These are phyloP conservation scores for Floccularia luteovirens DNA, from an alignment of 768 basidiomycete genomes.

Conservation along the genomic window DNA sequence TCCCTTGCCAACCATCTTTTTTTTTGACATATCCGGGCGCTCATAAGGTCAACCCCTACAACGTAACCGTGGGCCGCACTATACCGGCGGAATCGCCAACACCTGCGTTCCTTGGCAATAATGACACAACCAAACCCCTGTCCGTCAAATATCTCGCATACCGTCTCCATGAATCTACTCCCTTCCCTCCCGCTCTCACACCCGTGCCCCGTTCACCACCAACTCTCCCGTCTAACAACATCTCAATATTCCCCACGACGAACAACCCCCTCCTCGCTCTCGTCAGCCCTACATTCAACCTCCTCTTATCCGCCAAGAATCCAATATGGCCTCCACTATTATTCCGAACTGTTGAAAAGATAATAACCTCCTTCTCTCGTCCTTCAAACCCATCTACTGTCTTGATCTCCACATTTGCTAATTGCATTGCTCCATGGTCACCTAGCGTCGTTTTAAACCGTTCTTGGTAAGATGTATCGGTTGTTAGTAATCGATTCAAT, in stretches of 20 bases:
- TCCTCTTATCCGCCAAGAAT: slow-evolving; percentile 78
- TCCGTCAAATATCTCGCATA: slow-evolving; percentile 51
- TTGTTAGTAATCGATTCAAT: slow-evolving; percentile 57
- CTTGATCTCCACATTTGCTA: slow-evolving; percentile 72
- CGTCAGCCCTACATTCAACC: slow-evolving; percentile 89
- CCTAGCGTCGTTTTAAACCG: slow-evolving; percentile 61
- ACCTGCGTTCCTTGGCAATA: too few species aligned
- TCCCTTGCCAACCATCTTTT: too few species aligned
- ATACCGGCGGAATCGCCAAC: too few species aligned
- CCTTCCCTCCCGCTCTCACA: slow-evolving; percentile 24
- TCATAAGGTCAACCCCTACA: too few species aligned
- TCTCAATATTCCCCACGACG: slow-evolving; percentile 66
- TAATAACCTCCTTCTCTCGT: slow-evolving; percentile 85
- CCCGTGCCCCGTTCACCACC: slow-evolving; percentile 8
- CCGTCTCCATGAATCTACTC: slow-evolving; percentile 50
- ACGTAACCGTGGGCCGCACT: too few species aligned
- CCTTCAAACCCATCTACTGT: slow-evolving; percentile 96
- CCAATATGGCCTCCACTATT: slow-evolving; percentile 76
- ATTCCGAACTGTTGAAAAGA: slow-evolving; percentile 88
- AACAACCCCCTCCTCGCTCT: slow-evolving; percentile 83
- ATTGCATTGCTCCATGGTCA: slow-evolving; percentile 53
- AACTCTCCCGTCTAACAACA: slow-evolving; percentile 44
- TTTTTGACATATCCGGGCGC: too few species aligned
- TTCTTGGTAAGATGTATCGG: slow-evolving; percentile 39
- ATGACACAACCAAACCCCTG: slow-evolving; percentile 47